Evolutionary conservation across 805 yeast species (phyloP), one percentile per base, ranked within the genome.

Genomic region (Barnettozyma sp.): DNA sequence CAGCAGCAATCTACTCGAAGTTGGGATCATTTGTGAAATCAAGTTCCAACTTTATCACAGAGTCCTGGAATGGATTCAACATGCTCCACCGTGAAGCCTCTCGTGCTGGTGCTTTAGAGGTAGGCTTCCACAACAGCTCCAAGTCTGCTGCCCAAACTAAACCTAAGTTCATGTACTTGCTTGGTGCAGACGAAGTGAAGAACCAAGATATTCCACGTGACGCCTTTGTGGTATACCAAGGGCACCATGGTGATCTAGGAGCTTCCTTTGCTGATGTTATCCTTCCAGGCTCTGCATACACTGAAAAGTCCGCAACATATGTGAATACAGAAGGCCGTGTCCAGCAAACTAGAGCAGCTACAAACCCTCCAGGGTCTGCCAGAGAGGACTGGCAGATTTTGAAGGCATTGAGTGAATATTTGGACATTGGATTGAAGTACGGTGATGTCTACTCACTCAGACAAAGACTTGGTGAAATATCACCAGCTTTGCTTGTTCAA

Each of bases 241-340:
- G 95, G 38, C 94, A 85, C 62, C 94, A 84, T 62, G 95, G 95
- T 63, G 95, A 84, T 50, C 60, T 72, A 16, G 95, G 95, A 48
- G 95, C 95, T 20, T 78, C 90, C 7, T 72, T 76, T 49, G 95
- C 95, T 30, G 94, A 84, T 59, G 94, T 84, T 30, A 73, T 84
- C 41, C 71, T 84, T 47, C 95, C 95, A 30, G 88, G 88, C 32
- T 71, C 88, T 23, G 94, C 95, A 26, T 85, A 80, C 71, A 85
- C 95, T 26, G 95, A 84, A 60, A 85, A 84, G 62, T 65, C 77
- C 19, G 87, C 83, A 39, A 85, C 92, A 5, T 84, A 74, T 59
- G 88, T 84, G 45, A 84, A 84, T 65, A 85, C 94, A 25, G 95
- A 85, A 65, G 95, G 95, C 50, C 77, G 95, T 58, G 77, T 85